phyloP scores from a whole-genome alignment of 2,329 filamentous ascomycete species.

The Talaromyces sp. region DNA sequence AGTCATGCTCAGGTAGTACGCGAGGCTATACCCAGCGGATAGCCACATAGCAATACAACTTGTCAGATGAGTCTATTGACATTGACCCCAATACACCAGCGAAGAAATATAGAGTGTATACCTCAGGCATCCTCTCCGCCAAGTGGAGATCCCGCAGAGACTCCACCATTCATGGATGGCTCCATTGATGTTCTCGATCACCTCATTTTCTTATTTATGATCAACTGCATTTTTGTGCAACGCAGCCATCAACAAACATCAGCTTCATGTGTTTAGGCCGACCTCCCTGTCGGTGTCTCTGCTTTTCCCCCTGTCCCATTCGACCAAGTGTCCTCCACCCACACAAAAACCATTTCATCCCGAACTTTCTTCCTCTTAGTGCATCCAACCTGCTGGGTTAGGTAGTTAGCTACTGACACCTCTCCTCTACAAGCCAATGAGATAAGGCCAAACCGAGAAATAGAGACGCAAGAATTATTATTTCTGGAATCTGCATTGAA shows the following conservation, averaged over 20 bases:
- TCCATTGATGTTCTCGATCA: not conserved
- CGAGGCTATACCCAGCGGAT: no score
- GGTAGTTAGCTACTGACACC: not conserved
- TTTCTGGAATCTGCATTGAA: not conserved
- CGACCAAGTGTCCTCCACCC: not conserved
- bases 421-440: not conserved
- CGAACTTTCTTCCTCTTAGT: not conserved
- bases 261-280: no score
- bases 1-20: no score
- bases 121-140: not conserved
- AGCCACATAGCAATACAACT: no score
- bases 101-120: no score
- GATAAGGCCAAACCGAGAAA: not conserved
- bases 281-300: no score
- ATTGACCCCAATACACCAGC: no score
- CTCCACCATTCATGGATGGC: not conserved
- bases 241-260: no score
- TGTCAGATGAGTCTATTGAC: no score
- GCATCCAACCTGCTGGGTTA: not conserved
- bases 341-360: not conserved
- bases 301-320: no score
- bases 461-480: not conserved
- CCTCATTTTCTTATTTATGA: not conserved
- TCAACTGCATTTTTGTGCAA: no score
- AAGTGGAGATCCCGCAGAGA: not conserved